Evolutionary conservation across 2,329 filamentous ascomycete genomes (phyloP).

Genomic region (Capronia coronata): DNA sequence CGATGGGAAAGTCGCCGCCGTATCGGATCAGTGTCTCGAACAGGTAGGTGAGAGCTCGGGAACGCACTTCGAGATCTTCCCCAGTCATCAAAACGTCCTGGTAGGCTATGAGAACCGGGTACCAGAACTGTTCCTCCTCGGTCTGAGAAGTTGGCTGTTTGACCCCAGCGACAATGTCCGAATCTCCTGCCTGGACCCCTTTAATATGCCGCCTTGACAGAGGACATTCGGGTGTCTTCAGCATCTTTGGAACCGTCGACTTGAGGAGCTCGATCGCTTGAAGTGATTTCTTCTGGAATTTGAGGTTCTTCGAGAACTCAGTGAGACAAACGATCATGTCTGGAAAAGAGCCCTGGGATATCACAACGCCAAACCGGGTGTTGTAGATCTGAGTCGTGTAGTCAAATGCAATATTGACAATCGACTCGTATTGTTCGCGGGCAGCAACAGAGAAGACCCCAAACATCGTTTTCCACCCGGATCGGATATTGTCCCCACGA

Average conservation of each 20-base stretch:
- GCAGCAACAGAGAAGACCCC: constrained; percentile 96
- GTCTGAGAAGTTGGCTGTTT: constrained; percentile 71
- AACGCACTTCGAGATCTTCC: constrained; percentile 93
- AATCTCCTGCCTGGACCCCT: constrained; percentile 42
- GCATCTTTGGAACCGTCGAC: constrained; percentile 87
- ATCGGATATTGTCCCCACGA: constrained; percentile 90
- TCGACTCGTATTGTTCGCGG: constrained; percentile 83
- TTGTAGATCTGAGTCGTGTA: constrained; percentile 95
- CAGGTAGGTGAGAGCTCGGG: constrained; percentile 81
- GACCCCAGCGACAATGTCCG: constrained; percentile 44
- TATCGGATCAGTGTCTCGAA: constrained; percentile 90
- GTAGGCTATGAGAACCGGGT: constrained; percentile 94
- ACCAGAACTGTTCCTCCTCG: constrained; percentile 97
- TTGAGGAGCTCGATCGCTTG: constrained; percentile 94
- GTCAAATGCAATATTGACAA: constrained; percentile 94
- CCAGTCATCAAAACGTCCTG: constrained; percentile 99
- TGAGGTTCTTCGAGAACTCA: constrained; percentile 97
- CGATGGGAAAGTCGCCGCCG: constrained; percentile 80
- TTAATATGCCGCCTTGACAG: constrained; percentile 61
- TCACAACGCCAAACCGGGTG: constrained; percentile 88
- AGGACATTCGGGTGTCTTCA: constrained; percentile 90
- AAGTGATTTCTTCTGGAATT: constrained; percentile 96
- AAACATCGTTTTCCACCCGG: constrained; percentile 99
- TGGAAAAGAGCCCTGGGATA: constrained; percentile 92
- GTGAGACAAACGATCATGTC: constrained; percentile 94